Evolutionary conservation across 768 basidiomycete species (phyloP), one percentile per base, ranked within the genome.

Genomic region (Lyophyllum shimeji): DNA sequence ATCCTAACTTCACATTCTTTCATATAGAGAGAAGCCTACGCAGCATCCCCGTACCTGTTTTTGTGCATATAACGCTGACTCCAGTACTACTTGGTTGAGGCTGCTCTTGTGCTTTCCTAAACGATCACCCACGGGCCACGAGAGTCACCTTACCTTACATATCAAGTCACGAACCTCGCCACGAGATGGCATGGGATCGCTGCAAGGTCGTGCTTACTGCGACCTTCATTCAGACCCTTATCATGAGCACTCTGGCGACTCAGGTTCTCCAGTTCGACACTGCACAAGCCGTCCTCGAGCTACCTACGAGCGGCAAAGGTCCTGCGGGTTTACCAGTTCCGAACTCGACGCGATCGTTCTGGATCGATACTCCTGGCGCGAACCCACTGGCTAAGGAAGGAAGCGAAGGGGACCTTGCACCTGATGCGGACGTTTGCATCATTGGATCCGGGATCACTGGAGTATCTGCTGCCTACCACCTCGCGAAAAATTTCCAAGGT

Each of bases 401-500:
- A 0, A 90, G 89, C 63, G 69, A 72, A 7, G 87, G 86, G 1
- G 58, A 68, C 1, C 67, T 93, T n/a, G 82, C 83, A 0, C 46
- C 63, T 0, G 80, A 84, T 49, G 83, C 84, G 2, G 90, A 93
- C 62, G 71, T 93, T 8, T 89, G 85, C 58, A 85, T 93, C 60
- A 83, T 94, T 42, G 92, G 92, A 6, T 83, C 86, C 27, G 90
- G 91, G 0, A 86, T 93, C 34, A 89, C 90, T 0, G 91, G 91
- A 17, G 79, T 89, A 7, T 82, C 84, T 18, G 78, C 83, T 3
- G 88, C 89, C 7, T 92, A 89, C 67, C 88, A 93, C 65, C 73
- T 94, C 31, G 74, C 83, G 2, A 73, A 76, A 49, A 60, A 62
- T 7, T 48, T 68, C 44, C 61, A 56, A 39, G 58, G 65, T 57